Conservation (phyloP, 129 eudicot species). For the Flaveria linearis region DNA sequence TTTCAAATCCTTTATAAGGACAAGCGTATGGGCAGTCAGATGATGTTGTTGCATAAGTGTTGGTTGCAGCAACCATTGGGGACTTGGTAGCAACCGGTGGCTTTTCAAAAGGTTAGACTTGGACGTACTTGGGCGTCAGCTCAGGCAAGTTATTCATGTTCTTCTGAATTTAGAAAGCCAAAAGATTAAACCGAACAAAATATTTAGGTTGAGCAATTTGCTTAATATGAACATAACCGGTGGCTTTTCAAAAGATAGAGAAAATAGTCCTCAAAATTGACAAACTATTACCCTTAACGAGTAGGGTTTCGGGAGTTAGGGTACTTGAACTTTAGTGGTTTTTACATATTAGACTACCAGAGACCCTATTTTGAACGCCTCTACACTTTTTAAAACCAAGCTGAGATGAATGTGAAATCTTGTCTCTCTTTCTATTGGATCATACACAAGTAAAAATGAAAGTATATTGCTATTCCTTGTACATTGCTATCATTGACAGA, state of each 20-base stretch:
- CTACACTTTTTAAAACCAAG: no score
- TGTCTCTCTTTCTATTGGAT: background rate
- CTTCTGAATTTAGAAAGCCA: constrained; percentile 34
- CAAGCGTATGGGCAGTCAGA: constrained; percentile 84
- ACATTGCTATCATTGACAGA: background rate
- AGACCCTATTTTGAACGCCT: no score
- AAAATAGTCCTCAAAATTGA: no score
- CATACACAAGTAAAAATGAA: background rate
- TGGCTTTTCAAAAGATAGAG: no score
- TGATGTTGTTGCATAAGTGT: constrained; percentile 55
- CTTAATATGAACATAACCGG: background rate
- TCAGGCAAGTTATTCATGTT: constrained; percentile 41
- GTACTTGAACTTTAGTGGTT: no score
- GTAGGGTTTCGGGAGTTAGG: no score
- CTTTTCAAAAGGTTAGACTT: constrained; percentile 43
- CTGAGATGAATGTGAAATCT: background rate
- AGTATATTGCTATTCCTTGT: background rate
- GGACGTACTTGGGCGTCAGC: constrained; percentile 49
- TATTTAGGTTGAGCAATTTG: constrained; percentile 9
- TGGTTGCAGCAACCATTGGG: constrained; percentile 45
- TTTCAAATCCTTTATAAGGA: constrained; percentile 86
- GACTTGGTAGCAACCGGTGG: constrained; percentile 41
- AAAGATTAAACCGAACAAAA: background rate
- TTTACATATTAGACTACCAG: no score
- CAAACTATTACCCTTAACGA: no score